A percentile compares a stretch with the other conserved stretches of the same genome.
Conservation (phyloP, 768 basidiomycete species). For the Termitomyces sp. region DNA sequence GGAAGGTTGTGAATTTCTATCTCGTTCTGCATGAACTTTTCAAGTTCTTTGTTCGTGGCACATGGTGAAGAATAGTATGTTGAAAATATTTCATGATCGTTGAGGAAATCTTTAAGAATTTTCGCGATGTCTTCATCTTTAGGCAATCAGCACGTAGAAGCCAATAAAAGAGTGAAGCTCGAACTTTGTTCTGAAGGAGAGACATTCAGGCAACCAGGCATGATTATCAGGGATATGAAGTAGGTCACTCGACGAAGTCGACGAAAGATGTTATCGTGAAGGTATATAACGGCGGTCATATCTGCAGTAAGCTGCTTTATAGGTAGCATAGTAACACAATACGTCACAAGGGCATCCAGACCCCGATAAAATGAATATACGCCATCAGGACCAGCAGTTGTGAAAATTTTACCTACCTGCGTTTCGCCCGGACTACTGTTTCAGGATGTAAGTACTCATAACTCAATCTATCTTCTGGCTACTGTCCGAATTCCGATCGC, state of each 20-base stretch:
- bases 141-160: not conserved
- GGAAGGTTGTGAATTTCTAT: not conserved
- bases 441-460: too few relatives aligned
- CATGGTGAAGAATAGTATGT: not conserved
- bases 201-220: not conserved
- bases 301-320: not conserved
- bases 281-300: not conserved
- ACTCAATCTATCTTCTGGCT: too few relatives aligned
- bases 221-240: too few relatives aligned
- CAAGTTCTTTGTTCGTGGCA: slow-evolving; percentile 6
- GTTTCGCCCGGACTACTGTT: too few relatives aligned
- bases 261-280: not conserved
- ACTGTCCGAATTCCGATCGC: too few relatives aligned
- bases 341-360: not conserved
- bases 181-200: not conserved
- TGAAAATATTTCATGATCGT: not conserved
- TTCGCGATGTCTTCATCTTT: not conserved
- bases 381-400: too few relatives aligned
- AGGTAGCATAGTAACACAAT: not conserved
- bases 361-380: not conserved
- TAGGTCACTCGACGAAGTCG: not conserved
- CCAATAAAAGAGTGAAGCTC: not conserved
- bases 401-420: too few relatives aligned
- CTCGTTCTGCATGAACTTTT: slow-evolving; percentile 8
- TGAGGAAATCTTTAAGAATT: slow-evolving; percentile 2